Base-by-base conservation (phyloP, 768 basidiomycete genomes). In the Tricholoma terreum region DNA sequence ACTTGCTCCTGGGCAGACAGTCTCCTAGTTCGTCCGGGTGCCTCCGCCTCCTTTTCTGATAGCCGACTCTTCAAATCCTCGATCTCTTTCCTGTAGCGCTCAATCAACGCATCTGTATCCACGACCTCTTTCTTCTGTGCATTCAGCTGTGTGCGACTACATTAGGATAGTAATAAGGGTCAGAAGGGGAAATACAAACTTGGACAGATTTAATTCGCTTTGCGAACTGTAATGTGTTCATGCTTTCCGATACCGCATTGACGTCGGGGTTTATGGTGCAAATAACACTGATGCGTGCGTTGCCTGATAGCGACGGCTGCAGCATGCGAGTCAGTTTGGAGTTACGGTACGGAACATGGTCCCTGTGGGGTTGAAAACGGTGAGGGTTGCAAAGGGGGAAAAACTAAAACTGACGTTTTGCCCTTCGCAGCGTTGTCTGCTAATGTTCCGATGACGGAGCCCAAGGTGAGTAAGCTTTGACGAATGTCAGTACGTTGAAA, bases 311-410 rank as follows among this genome's bases (percentile, higher is more conserved):
- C 0, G 94, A 98, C 1, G 96, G 94, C 70, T 98, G 95, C 6
- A 98, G 82, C 71, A 98, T 84, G 21, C 94, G 86, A 14, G 94
- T 97, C 9, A 98, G 81, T 71, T 98, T 98, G 42, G 91, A 94
- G 69, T 98, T 97, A 17, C 96, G 86, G 74, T 89, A 98, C 2
- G 95, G 95, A 12, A 98, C 87, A 68, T 98, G 94, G 67, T 94
- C 92, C 54, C 87, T 87, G 63, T 19, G 50, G 30, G 10, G 12
- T 21, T 17, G 30, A 6, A 45, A 12, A n/a, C 21, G 50, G 48
- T 43, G 60, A 43, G 40, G 52, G 21, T 36, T 42, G 31, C 21
- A 45, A 40, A 22, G 22, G 15, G 24, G 38, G 22, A 12, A 43
- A 43, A 50, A 17, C 17, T 8, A 17, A n/a, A 12, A 62, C 77